These are phyloP conservation scores for Phaeotremella fagi DNA, from an alignment of 768 basidiomycete species.

Conservation along the genomic window DNA sequence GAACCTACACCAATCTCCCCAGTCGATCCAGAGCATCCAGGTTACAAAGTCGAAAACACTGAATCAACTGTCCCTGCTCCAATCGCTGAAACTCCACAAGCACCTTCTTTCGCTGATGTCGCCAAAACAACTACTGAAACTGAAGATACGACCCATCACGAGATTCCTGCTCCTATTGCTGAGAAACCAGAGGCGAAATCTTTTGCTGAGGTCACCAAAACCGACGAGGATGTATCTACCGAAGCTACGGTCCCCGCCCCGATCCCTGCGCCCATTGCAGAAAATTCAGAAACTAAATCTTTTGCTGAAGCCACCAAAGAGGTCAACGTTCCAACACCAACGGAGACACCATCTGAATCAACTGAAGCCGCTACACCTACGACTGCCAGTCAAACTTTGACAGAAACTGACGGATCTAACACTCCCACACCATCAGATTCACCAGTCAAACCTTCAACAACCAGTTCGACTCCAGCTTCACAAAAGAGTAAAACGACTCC, in stretches of 20 bases:
- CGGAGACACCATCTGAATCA: background rate
- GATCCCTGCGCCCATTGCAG: slow-evolving; percentile 2
- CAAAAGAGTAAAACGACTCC: background rate
- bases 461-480: background rate
- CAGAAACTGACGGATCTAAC: no score
- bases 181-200: background rate
- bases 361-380: background rate
- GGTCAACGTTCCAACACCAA: no score
- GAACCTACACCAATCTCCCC: slow-evolving; percentile 7
- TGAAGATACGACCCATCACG: background rate
- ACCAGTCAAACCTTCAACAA: background rate
- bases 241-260: no score
- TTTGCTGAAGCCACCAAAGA: slow-evolving; percentile 18
- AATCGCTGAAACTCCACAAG: slow-evolving; percentile 7
- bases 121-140: slow-evolving; percentile 2
- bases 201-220: background rate
- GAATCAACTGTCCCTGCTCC: slow-evolving; percentile 4
- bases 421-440: background rate
- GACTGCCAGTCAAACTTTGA: no score
- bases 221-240: background rate
- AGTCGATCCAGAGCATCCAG: no score
- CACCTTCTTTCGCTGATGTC: slow-evolving; percentile 10
- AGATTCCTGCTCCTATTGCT: background rate
- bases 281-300: slow-evolving; percentile 5
- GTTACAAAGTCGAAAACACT: slow-evolving; percentile 8